Percentiles rank a stretch among this genome's conserved stretches.
Evolutionary conservation across 441 rosid species (phyloP).

Genomic region (Biscutella laevigata): DNA sequence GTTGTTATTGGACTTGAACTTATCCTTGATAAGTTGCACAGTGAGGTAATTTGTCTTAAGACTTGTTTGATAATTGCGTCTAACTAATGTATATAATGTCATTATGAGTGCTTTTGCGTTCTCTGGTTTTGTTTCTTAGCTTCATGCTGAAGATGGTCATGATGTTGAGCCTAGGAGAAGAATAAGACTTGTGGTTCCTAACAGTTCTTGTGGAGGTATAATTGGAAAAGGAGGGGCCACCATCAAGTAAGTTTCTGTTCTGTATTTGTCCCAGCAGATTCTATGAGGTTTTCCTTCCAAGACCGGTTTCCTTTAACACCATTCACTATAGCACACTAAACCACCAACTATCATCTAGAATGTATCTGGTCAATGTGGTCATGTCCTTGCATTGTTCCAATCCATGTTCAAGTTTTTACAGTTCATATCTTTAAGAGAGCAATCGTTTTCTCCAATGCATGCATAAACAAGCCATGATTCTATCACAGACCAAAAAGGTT

Average conservation of each 20-base stretch:
- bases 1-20: conserved; percentile 73
- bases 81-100: conserved; percentile 5
- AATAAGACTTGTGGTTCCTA: conserved; percentile 87
- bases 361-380: conserved; percentile 13
- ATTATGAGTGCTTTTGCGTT: neutral
- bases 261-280: conserved; percentile 6
- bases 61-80: too few relatives aligned
- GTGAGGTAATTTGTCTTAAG: conserved; percentile 53
- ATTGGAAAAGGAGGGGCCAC: conserved; percentile 98
- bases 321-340: neutral
- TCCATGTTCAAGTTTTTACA: neutral
- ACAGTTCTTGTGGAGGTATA: conserved; percentile 93
- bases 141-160: conserved; percentile 61
- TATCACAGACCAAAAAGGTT: neutral
- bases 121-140: conserved; percentile 36
- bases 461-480: neutral
- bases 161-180: conserved; percentile 74
- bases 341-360: neutral
- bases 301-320: neutral
- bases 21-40: conserved; percentile 67
- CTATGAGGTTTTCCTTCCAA: conserved; percentile 2
- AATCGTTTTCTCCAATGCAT: conserved; percentile 7
- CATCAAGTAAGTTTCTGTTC: conserved; percentile 63
- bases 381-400: neutral
- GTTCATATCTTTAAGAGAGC: neutral